Conservation (phyloP, 768 basidiomycete species). For the Tylopilus rubrobrunneus region DNA sequence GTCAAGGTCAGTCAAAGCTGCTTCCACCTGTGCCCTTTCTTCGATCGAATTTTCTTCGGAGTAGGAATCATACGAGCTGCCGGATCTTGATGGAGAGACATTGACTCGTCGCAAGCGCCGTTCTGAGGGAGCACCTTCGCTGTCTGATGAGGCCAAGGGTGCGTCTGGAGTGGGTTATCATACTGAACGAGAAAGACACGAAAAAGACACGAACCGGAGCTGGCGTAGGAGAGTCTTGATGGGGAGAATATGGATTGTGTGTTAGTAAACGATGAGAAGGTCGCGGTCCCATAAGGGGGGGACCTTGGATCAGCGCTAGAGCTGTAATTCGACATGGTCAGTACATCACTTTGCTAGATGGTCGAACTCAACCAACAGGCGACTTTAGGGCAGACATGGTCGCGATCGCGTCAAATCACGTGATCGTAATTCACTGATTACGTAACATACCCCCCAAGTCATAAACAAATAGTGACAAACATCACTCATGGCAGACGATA, state of each 20-base stretch:
- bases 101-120: slow-evolving; percentile 49
- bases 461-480: too few species aligned
- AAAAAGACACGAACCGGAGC: slow-evolving; percentile 43
- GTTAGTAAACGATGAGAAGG: slow-evolving; percentile 48
- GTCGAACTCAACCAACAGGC: slow-evolving; percentile 23
- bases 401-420: slow-evolving; percentile 40
- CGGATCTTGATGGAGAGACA: slow-evolving; percentile 49
- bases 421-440: slow-evolving; percentile 22
- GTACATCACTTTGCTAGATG: slow-evolving; percentile 20
- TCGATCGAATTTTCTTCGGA: slow-evolving; percentile 50
- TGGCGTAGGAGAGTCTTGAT: slow-evolving; percentile 55
- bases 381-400: slow-evolving; percentile 37
- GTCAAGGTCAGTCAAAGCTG: slow-evolving; percentile 60
- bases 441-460: slow-evolving; percentile 5
- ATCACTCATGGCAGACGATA: slow-evolving; percentile 48
- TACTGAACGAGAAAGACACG: neutral
- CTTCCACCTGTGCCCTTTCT: slow-evolving; percentile 59
- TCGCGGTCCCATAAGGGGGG: slow-evolving; percentile 58
- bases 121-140: slow-evolving; percentile 43
- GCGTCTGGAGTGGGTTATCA: slow-evolving; percentile 33
- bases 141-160: slow-evolving; percentile 45
- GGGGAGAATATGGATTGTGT: slow-evolving; percentile 56
- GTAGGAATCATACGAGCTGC: slow-evolving; percentile 45
- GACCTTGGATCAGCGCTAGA: slow-evolving; percentile 50
- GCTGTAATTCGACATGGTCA: slow-evolving; percentile 39